A percentile compares a stretch with the other conserved stretches of the same genome.
These are phyloP conservation scores for Rhynchospora pubera DNA, from an alignment of 176 grass and related monocot species.

Conservation along the genomic window DNA sequence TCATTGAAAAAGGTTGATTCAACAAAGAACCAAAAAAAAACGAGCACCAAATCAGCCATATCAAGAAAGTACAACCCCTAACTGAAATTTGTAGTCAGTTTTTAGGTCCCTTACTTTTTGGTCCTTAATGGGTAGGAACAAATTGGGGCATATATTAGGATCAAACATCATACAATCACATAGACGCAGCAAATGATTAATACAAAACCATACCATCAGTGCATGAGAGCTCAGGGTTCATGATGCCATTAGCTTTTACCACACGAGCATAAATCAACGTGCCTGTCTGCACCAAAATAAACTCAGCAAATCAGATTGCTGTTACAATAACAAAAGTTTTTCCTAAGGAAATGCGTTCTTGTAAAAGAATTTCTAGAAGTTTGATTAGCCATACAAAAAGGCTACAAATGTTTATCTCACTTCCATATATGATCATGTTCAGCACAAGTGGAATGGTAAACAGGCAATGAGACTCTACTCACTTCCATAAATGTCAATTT, in stretches of 20 bases:
- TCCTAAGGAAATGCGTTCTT: not conserved
- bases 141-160: not conserved
- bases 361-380: not conserved
- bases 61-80: not conserved
- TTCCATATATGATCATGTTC: not conserved
- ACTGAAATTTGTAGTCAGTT: not conserved
- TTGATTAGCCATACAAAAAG: not conserved
- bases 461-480: not conserved
- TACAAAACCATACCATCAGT: conserved; percentile 67
- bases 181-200: not conserved
- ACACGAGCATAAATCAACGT: conserved; percentile 80
- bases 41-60: not conserved
- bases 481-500: not conserved
- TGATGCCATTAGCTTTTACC: conserved; percentile 84
- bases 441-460: not conserved
- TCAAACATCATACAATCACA: not conserved
- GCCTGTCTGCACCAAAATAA: conserved; percentile 59
- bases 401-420: not conserved
- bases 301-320: conserved; percentile 10
- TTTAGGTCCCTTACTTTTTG: not conserved
- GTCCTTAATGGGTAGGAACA: not conserved
- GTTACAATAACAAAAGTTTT: not conserved
- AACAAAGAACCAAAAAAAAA: not conserved
- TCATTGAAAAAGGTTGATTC: not conserved
- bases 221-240: conserved; percentile 96